These are phyloP conservation scores for Fusarium nurragi DNA, from an alignment of 2,329 filamentous ascomycete species.

Conservation along the genomic window DNA sequence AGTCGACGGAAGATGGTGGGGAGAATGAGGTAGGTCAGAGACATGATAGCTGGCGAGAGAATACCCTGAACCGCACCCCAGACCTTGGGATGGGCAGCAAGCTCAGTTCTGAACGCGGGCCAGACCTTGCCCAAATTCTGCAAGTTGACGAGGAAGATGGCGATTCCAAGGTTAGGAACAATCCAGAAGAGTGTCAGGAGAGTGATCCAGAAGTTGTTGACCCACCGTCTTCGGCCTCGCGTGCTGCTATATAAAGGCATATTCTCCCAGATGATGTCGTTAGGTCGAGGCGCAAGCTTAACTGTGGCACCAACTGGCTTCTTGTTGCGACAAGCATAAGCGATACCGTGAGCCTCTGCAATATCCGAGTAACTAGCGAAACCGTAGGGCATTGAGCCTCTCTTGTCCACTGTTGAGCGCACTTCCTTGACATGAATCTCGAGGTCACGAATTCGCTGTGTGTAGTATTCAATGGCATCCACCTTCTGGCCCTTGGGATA, in stretches of 20 bases:
- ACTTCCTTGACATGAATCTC: slow-evolving; percentile 87
- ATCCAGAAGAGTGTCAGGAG: slow-evolving; percentile 87
- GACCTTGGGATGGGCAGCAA: slow-evolving; percentile 69
- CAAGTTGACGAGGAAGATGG: slow-evolving; percentile 90
- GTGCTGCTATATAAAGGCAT: slow-evolving; percentile 75
- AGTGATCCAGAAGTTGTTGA: slow-evolving; percentile 86
- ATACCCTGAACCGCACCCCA: slow-evolving; percentile 96
- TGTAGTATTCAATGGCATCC: slow-evolving; percentile 94
- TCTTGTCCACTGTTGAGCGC: slow-evolving; percentile 82
- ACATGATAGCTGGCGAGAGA: slow-evolving; percentile 85
- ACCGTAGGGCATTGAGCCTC: slow-evolving; percentile 88
- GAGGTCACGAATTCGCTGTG: slow-evolving; percentile 81
- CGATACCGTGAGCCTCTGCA: slow-evolving; percentile 85
- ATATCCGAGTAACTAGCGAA: slow-evolving; percentile 95
- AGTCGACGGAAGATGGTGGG: slow-evolving; percentile 92
- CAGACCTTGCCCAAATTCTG: slow-evolving; percentile 82
- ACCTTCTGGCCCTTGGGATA: slow-evolving; percentile 78
- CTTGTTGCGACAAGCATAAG: slow-evolving; percentile 82
- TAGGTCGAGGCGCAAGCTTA: slow-evolving; percentile 82
- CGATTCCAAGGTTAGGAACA: slow-evolving; percentile 91
- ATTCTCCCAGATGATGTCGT: slow-evolving; percentile 97
- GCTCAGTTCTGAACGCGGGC: slow-evolving; percentile 73
- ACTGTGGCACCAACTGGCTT: slow-evolving; percentile 82
- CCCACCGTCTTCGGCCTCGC: slow-evolving; percentile 75
- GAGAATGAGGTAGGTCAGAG: slow-evolving; percentile 84